These are phyloP conservation scores for Trametopsis cervina DNA, from an alignment of 768 basidiomycete species.

Conservation along the genomic window DNA sequence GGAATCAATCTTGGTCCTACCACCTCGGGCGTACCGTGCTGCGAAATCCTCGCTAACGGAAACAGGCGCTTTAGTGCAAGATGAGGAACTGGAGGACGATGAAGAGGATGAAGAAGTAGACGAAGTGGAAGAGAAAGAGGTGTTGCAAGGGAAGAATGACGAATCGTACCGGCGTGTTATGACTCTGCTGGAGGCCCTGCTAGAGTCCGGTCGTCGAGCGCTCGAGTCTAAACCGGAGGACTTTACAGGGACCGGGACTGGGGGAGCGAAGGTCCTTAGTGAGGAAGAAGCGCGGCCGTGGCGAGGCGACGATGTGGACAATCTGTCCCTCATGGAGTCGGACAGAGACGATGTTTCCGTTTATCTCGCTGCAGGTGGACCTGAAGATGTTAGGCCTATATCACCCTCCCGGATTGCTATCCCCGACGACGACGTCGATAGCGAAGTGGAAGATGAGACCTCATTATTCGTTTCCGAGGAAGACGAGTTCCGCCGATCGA, in stretches of 20 bases:
- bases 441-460: slow-evolving; percentile 26
- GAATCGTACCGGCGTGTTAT: slow-evolving; percentile 58
- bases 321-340: slow-evolving; percentile 7
- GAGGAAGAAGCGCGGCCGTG: slow-evolving; percentile 66
- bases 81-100: slow-evolving; percentile 25
- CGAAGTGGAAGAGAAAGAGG: slow-evolving; percentile 34
- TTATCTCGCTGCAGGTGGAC: slow-evolving; percentile 8
- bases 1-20: slow-evolving; percentile 73
- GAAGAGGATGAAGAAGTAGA: slow-evolving; percentile 35
- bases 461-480: slow-evolving; percentile 15
- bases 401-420: slow-evolving; percentile 18
- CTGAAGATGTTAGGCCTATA: slow-evolving; percentile 10
- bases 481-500: slow-evolving; percentile 11
- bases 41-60: slow-evolving; percentile 45
- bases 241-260: slow-evolving; percentile 33
- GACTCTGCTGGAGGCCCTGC: slow-evolving; percentile 52
- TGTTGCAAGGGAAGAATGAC: slow-evolving; percentile 34
- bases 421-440: slow-evolving; percentile 12
- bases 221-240: slow-evolving; percentile 53
- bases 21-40: slow-evolving; percentile 53
- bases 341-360: slow-evolving; percentile 10
- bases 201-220: slow-evolving; percentile 52
- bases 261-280: slow-evolving; percentile 60
- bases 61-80: slow-evolving; percentile 34
- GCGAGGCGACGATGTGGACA: slow-evolving; percentile 24